Evolutionary conservation across 2,329 filamentous ascomycete species (phyloP).

Genomic region (Fusarium fracticaudum): DNA sequence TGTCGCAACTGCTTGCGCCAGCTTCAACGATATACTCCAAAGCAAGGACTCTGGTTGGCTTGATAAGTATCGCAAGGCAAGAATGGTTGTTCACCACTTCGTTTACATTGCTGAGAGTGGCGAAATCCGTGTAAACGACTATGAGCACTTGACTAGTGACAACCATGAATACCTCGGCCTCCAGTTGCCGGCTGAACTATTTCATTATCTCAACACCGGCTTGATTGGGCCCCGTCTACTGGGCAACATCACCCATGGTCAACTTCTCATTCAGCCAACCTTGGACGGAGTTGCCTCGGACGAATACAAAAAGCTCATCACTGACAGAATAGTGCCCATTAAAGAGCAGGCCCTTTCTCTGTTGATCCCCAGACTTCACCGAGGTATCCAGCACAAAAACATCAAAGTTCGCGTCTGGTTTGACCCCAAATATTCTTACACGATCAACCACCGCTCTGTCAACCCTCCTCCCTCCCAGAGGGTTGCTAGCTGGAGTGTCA

Average conservation of each 20-base stretch:
- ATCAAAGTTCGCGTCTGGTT: slow-evolving; percentile 88
- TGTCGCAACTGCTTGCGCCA: slow-evolving; percentile 77
- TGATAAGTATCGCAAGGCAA: slow-evolving; percentile 86
- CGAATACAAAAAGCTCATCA: slow-evolving; percentile 83
- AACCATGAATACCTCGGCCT: slow-evolving; percentile 92
- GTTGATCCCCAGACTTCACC: slow-evolving; percentile 80
- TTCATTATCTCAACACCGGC: slow-evolving; percentile 87
- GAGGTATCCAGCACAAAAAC: slow-evolving; percentile 83
- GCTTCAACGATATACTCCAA: slow-evolving; percentile 82
- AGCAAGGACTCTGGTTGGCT: slow-evolving; percentile 78
- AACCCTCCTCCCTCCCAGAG: slow-evolving; percentile 59
- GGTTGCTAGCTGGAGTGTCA: slow-evolving; percentile 76
- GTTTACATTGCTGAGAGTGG: slow-evolving; percentile 83
- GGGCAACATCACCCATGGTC: slow-evolving; percentile 82
- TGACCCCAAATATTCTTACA: slow-evolving; percentile 72
- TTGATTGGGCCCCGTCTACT: slow-evolving; percentile 82
- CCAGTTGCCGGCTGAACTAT: slow-evolving; percentile 87
- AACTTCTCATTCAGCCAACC: slow-evolving; percentile 83
- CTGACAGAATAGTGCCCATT: slow-evolving; percentile 76
- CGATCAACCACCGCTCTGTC: slow-evolving; percentile 68
- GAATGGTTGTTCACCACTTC: slow-evolving; percentile 87
- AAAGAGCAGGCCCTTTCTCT: slow-evolving; percentile 81
- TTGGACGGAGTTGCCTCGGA: slow-evolving; percentile 83
- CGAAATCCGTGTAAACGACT: slow-evolving; percentile 77
- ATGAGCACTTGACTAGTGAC: slow-evolving; percentile 79